These are phyloP conservation scores for Eucalyptus pauciflora DNA, from an alignment of 345 rosid genomes.

Conservation along the genomic window DNA sequence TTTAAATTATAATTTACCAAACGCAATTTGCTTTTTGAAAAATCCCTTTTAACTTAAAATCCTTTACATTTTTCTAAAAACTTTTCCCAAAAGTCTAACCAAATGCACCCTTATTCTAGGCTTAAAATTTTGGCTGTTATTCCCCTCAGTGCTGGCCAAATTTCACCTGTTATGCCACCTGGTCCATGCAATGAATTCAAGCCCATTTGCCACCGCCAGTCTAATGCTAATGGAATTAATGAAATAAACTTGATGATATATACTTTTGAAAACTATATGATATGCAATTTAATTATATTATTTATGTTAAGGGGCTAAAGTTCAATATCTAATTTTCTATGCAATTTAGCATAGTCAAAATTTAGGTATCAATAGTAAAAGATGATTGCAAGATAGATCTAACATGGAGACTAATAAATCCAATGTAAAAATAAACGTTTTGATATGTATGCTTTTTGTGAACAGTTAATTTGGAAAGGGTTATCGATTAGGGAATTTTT, in stretches of 20 bases:
- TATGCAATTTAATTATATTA: neutral
- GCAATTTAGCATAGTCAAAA: neutral
- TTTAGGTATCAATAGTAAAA: neutral
- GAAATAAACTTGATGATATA: neutral
- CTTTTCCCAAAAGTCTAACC: too few relatives aligned
- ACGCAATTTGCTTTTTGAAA: too few relatives aligned
- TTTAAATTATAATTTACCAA: too few relatives aligned
- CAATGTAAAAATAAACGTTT: neutral
- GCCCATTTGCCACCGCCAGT: neutral
- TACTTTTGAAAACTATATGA: neutral
- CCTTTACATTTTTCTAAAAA: too few relatives aligned
- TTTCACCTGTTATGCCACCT: rapidly evolving
- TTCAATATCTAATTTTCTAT: neutral
- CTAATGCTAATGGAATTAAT: neutral
- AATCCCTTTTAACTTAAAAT: too few relatives aligned
- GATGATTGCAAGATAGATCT: neutral
- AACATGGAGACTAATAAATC: neutral
- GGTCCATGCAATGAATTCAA: neutral
- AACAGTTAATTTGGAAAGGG: neutral
- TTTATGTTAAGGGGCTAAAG: neutral
- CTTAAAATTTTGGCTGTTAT: neutral
- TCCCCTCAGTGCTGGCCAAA: rapidly evolving
- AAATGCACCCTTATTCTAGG: too few relatives aligned
- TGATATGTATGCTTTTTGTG: neutral
- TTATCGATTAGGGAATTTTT: neutral